A percentile compares a stretch with the other conserved stretches of the same genome.
phyloP scores from a whole-genome alignment of 805 yeast species.

The Debaryomyces maramus region DNA sequence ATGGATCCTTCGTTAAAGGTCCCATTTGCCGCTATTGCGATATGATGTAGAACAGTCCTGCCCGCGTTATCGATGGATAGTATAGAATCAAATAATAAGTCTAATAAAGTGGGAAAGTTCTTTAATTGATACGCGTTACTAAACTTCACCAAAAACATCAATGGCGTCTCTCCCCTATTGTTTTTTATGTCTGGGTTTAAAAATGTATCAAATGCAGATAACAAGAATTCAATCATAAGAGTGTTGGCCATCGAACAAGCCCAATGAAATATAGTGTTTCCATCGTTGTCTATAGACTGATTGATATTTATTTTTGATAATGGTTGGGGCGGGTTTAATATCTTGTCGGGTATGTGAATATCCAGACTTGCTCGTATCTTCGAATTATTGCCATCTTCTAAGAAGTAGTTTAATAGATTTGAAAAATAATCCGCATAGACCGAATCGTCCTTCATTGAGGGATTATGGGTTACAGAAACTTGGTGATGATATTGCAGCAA shows the following conservation, averaged over 20 bases:
- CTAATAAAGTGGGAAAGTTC: slow-evolving; percentile 37
- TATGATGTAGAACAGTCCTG: slow-evolving; percentile 43
- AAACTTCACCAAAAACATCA: slow-evolving; percentile 48
- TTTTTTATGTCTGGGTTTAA: slow-evolving; percentile 74
- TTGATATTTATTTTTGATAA: slow-evolving; percentile 63
- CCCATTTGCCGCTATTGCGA: slow-evolving; percentile 29
- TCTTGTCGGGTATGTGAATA: slow-evolving; percentile 32
- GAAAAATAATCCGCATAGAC: slow-evolving; percentile 42
- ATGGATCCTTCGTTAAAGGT: slow-evolving; percentile 6
- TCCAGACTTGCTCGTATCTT: slow-evolving; percentile 11
- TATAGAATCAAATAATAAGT: slow-evolving; percentile 36
- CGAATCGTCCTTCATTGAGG: slow-evolving; percentile 19
- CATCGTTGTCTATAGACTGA: slow-evolving; percentile 88
- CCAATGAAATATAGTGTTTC: slow-evolving; percentile 94
- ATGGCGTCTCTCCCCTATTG: slow-evolving; percentile 82
- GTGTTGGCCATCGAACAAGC: slow-evolving; percentile 87
- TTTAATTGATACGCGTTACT: slow-evolving; percentile 38
- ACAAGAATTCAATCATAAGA: slow-evolving; percentile 60
- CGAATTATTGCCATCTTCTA: slow-evolving; percentile 38
- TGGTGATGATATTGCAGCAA: slow-evolving; percentile 39
- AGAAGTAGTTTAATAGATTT: slow-evolving; percentile 50
- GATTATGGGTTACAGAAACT: slow-evolving; percentile 6
- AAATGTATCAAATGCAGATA: slow-evolving; percentile 63
- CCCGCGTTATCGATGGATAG: slow-evolving; percentile 39
- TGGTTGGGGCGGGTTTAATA: slow-evolving; percentile 57